Base-by-base conservation (phyloP, 192 early-diverging fungal species). In the Entophlyctis luteolus region DNA sequence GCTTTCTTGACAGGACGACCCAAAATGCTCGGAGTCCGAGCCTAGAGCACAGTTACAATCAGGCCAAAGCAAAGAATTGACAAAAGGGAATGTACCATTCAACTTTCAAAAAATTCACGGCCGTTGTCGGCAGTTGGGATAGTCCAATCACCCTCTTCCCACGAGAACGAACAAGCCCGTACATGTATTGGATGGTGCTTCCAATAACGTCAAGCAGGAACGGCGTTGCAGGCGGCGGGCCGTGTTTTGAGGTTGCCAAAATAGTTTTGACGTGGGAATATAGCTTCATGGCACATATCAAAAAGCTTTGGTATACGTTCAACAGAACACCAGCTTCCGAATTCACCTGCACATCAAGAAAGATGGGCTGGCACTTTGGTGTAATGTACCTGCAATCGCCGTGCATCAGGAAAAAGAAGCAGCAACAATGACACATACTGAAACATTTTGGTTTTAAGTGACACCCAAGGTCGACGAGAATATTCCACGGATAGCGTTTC, bases 231-330 rank as follows among this genome's bases (percentile, higher is more conserved):
- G 65, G 55, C 27, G 25, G 14, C 12, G 14, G 3, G 10, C 42
- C 36, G n/a, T 34, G 22, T n/a, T 45, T n/a, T 32, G 46, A 23
- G n/a, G n/a, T n/a, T 42, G 39, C 39, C 34, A 57, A 10, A 3
- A 65, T 53, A 3, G 39, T 28, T 23, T 62, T 27, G 3, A 69
- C 39, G 39, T 79, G 71, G 28, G 55, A 38, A 42, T 63, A 68
- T 29, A 81, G 63, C 73, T 91, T 91, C 67, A 88, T 88, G 50
- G 85, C 91, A 45, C 84, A 86, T 27, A 90, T 58, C 6, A 85
- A 2, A 68, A 90, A 87, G 55, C 89, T 89, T 66, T 93, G 88
- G 72, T 89, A 89, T 39, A 94, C 72, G 59, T 93, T 95, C 45
- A 88, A 59, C n/a, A 89, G 66, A 22, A 92, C 88, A 0, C 70